These are phyloP conservation scores for Backusella parvicylindrica DNA, from an alignment of 192 early-diverging fungal genomes.

Conservation along the genomic window DNA sequence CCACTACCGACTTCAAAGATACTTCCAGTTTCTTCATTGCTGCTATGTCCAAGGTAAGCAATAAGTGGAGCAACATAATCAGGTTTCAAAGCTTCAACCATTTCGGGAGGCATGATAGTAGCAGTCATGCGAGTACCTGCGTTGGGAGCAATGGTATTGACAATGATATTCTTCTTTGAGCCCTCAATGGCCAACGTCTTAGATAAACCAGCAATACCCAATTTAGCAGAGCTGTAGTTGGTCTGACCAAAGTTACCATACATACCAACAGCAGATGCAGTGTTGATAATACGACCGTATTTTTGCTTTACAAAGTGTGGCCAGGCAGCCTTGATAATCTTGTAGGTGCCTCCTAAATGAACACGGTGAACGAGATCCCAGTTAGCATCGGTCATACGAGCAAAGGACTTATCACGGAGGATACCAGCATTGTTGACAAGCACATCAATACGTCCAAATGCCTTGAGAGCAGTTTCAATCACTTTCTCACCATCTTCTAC, in stretches of 20 bases:
- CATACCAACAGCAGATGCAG: conserved; percentile 87
- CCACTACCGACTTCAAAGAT: conserved; percentile 97
- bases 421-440: conserved; percentile 99
- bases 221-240: conserved; percentile 68
- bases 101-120: conserved; percentile 93
- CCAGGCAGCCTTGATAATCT: conserved; percentile 93
- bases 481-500: conserved; percentile 95
- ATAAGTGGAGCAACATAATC: conserved; percentile 95
- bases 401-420: conserved; percentile 92
- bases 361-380: conserved; percentile 93
- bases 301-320: conserved; percentile 91
- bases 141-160: conserved; percentile 95
- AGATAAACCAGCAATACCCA: conserved; percentile 85
- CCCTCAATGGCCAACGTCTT: conserved; percentile 94
- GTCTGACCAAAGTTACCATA: conserved; percentile 86
- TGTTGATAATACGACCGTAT: conserved; percentile 94
- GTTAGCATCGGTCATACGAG: conserved; percentile 86
- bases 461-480: conserved; percentile 86
- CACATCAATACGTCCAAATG: conserved; percentile 77
- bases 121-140: conserved; percentile 98
- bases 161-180: conserved; percentile 82
- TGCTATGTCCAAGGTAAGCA: conserved; percentile 84
- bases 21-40: conserved; percentile 71
- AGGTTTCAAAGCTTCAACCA: conserved; percentile 93
- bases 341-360: conserved; percentile 92